Percentiles rank a stretch among this genome's conserved stretches.
phyloP scores from a whole-genome alignment of 2,329 filamentous ascomycete species.

The Aaosphaeria pasadenensis region DNA sequence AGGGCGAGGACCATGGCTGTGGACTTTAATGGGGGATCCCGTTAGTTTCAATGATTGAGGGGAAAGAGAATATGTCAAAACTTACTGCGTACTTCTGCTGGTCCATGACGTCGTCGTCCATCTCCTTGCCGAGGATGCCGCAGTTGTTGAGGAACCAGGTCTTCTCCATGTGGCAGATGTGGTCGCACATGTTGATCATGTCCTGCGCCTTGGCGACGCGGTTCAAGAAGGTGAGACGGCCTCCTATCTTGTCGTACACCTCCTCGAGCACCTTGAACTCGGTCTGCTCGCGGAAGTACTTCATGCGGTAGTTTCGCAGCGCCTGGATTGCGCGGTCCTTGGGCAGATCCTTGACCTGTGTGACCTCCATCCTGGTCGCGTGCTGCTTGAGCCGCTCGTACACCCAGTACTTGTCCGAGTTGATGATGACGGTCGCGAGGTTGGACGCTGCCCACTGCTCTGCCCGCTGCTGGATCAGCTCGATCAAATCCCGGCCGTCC shows the following conservation, averaged over 20 bases:
- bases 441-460: constrained; percentile 95
- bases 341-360: constrained; percentile 78
- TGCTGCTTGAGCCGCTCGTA: constrained; percentile 92
- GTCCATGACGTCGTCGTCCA: constrained; percentile 98
- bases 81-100: constrained; percentile 91
- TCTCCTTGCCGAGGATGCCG: constrained; percentile 70
- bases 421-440: constrained; percentile 89
- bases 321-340: constrained; percentile 75
- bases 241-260: constrained; percentile 84
- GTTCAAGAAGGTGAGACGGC: constrained; percentile 82
- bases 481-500: constrained; percentile 87
- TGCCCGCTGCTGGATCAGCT: constrained; percentile 90
- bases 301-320: constrained; percentile 73
- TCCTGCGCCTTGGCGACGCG: constrained; percentile 82
- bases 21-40: constrained; percentile 49
- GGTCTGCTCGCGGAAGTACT: constrained; percentile 67
- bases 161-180: constrained; percentile 69
- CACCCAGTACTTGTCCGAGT: constrained; percentile 97
- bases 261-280: constrained; percentile 60
- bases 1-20: constrained; percentile 92
- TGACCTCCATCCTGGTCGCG: constrained; percentile 90
- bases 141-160: constrained; percentile 77
- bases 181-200: constrained; percentile 75
- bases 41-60: neutral
- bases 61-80: constrained; percentile 15